phyloP scores from a whole-genome alignment of 2,329 filamentous ascomycete species.

The Ceratocystis diversiconidia region DNA sequence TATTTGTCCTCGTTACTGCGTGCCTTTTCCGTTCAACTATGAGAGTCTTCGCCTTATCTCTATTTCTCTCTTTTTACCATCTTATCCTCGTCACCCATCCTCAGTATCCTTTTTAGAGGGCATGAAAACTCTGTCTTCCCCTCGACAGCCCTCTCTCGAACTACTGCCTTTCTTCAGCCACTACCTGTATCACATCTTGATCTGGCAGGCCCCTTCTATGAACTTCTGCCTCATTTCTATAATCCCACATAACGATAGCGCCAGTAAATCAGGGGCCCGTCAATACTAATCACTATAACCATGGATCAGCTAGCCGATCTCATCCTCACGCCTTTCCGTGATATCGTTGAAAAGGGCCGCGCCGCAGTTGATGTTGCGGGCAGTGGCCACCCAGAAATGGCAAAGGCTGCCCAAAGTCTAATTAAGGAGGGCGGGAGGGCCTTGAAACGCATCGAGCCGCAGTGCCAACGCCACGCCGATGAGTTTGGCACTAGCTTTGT shows the following conservation, averaged over 20 bases:
- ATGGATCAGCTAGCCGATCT: slow-evolving; percentile 33
- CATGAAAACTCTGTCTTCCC: not conserved
- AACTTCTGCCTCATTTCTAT: too few species aligned
- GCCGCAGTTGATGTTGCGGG: slow-evolving; percentile 35
- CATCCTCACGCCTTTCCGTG: slow-evolving; percentile 37
- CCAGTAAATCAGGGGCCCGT: not conserved
- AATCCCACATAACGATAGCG: not conserved
- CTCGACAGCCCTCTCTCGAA: not conserved
- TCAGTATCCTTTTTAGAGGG: not conserved
- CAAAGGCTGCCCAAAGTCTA: slow-evolving; percentile 34
- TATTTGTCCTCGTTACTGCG: not conserved
- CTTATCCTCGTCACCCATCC: not conserved
- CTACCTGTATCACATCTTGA: not conserved
- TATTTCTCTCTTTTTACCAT: not conserved
- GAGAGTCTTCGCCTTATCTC: not conserved
- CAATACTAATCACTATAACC: not conserved
- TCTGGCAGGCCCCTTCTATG: too few species aligned
- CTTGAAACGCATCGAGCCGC: slow-evolving; percentile 36
- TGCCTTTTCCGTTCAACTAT: not conserved
- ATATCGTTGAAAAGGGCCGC: slow-evolving; percentile 39
- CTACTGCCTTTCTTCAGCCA: not conserved
- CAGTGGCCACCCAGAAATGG: slow-evolving; percentile 31
- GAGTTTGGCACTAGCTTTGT: slow-evolving; percentile 38
- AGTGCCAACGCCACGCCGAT: slow-evolving; percentile 35
- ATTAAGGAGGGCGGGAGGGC: slow-evolving; percentile 36